Evolutionary conservation across 2,329 filamentous ascomycete species (phyloP), one percentile per base, ranked within the genome.

Genomic region (Pseudocercospora crystallina): DNA sequence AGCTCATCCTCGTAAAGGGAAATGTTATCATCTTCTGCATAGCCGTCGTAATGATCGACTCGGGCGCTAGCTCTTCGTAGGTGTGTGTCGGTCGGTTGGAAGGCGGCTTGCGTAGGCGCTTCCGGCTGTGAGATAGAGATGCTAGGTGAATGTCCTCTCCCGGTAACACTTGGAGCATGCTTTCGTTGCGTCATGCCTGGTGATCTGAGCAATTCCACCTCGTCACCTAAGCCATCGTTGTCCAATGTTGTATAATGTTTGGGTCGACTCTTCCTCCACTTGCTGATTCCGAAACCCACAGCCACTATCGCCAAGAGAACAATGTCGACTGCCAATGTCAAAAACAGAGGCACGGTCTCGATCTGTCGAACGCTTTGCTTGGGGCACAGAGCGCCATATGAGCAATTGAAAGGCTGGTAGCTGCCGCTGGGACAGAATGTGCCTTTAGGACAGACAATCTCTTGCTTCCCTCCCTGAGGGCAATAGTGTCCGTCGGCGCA

Each of bases 401-500:
- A 63, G 52, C 80, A 82, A 9, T 75, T 74, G 2, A 73, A 76
- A 1, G 80, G 76, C 5, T 70, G 65, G 1, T 71, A 61, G 4
- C 76, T 73, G 5, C 80, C 80, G 0, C 72, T 71, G 29, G 77
- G 78, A 53, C 80, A 82, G 55, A 77, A 82, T 2, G 69, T 69
- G 17, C 78, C 78, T 8, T 66, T 52, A 0, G 77, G 77, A 44
- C 80, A 82, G 8, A 52, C 43, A 3, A 75, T 56, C 37, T 69
- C 71, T 47, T 74, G 59, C 36, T 17, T 67, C 42, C 1, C 77
- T 74, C 46, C 78, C 30, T 8, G 3, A 33, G 38, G 45, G 43
- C 80, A 82, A 54, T 80, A 81, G 43, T 64, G 69, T 2, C 79
- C 79, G 33, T 71, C 57, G 35, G 70, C 69, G 58, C 79, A 82